Conservation (phyloP, 2,329 filamentous ascomycete genomes). For the Chalara sp. region DNA sequence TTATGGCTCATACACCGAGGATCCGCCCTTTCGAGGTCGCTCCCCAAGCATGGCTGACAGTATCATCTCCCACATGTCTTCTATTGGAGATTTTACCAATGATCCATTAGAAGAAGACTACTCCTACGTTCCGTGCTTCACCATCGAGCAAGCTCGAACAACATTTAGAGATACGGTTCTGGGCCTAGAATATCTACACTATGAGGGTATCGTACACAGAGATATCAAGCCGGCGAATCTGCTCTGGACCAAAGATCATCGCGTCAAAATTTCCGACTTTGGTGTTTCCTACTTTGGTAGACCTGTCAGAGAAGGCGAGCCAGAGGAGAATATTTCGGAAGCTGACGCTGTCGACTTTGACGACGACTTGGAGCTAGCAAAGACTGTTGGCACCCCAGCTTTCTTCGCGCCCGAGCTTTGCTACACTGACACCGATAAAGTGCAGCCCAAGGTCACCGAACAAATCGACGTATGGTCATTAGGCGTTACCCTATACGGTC, state of each 20-base stretch:
- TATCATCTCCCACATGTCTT: constrained; percentile 63
- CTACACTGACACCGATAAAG: constrained; percentile 68
- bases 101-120: constrained; percentile 77
- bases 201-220: constrained; percentile 76
- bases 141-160: constrained; percentile 71
- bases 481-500: constrained; percentile 90
- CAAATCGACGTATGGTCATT: constrained; percentile 97
- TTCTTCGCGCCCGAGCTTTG: constrained; percentile 97
- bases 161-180: constrained; percentile 91
- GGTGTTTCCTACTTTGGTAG: constrained; percentile 95
- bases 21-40: constrained; percentile 53
- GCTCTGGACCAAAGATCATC: constrained; percentile 75
- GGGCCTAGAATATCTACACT: constrained; percentile 88
- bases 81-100: constrained; percentile 54
- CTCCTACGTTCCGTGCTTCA: constrained; percentile 90
- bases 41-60: constrained; percentile 79
- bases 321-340: constrained; percentile 67
- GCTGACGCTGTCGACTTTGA: constrained; percentile 83
- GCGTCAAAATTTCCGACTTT: constrained; percentile 97
- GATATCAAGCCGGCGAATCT: constrained; percentile 90
- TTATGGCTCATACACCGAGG: constrained; percentile 59
- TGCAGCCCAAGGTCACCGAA: constrained; percentile 74
- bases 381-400: constrained; percentile 93
- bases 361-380: constrained; percentile 91
- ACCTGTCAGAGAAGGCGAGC: constrained; percentile 75